These are phyloP conservation scores for Schizosaccharomyces japonicus DNA, from an alignment of 805 yeast genomes.

Conservation along the genomic window DNA sequence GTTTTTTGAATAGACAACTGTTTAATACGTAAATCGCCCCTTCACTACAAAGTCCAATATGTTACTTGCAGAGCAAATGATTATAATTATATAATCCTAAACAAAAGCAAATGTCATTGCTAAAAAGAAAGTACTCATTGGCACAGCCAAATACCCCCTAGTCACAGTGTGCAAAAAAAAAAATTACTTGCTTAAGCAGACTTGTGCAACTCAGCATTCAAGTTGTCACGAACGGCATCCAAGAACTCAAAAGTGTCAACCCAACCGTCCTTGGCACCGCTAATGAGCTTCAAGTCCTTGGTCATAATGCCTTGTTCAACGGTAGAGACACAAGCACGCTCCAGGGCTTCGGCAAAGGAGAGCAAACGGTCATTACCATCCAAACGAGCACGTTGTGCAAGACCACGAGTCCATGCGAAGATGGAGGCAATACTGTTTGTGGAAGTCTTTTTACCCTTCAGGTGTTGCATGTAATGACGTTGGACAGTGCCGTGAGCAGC, in stretches of 20 bases:
- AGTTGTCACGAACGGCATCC: slow-evolving; percentile 31
- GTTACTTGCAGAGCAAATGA: too few species aligned
- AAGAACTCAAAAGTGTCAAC: slow-evolving; percentile 85
- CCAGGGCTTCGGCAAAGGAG: slow-evolving; percentile 53
- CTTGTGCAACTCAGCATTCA: neutral
- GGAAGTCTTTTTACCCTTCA: slow-evolving; percentile 89
- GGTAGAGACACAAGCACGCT: slow-evolving; percentile 65
- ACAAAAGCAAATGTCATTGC: too few species aligned
- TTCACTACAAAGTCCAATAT: too few species aligned
- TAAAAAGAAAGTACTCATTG: too few species aligned
- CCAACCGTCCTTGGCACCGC: slow-evolving; percentile 53
- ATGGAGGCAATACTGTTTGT: slow-evolving; percentile 94
- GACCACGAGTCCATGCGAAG: slow-evolving; percentile 89
- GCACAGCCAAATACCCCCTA: neutral
- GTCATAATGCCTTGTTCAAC: slow-evolving; percentile 85
- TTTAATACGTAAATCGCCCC: too few species aligned
- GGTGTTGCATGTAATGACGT: slow-evolving; percentile 87
- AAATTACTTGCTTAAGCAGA: neutral
- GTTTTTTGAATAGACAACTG: too few species aligned
- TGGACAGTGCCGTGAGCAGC: slow-evolving; percentile 99
- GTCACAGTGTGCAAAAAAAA: neutral
- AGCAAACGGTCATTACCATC: slow-evolving; percentile 72
- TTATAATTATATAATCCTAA: too few species aligned
- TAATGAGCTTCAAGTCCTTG: slow-evolving; percentile 77
- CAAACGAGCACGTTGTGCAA: slow-evolving; percentile 73